Evolutionary conservation across 2,329 filamentous ascomycete species (phyloP), one percentile per base, ranked within the genome.

Genomic region (Tolypocladium inflatum): DNA sequence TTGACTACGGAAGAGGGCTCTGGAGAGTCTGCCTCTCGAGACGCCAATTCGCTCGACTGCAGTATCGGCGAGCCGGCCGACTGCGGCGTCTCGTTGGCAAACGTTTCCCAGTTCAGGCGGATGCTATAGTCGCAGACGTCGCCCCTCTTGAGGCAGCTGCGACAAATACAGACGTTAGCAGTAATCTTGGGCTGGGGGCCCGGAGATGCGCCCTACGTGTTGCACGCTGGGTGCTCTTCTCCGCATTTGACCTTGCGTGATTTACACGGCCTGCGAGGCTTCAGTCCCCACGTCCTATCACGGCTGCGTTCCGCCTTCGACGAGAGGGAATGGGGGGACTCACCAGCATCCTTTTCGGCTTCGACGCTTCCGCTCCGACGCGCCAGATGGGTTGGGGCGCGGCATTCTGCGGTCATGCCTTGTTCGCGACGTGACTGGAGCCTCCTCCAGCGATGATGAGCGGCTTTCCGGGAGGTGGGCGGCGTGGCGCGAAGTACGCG

Each of bases 71-170:
- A 43, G 38, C 39, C 54, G 39, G 39, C 39, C 23, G 30, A 37
- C 23, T 33, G 26, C 26, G 41, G 39, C 41, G 54, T 51, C 38
- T 21, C 8, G 43, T 23, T 54, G 41, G 19, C 43, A 52, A 48
- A 41, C 26, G 10, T 52, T 60, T 88, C 86, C 90, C 90, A 93
- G 66, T 92, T 92, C 63, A 93, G 75, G 38, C 88, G 82, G 64
- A 93, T 89, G 65, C 84, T 89, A 70, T 92, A 93, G 71, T 94
- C 89, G 74, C 90, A 94, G 53, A 76, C 75, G 67, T 91, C 88
- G 60, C 85, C 85, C 62, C 86, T 84, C 61, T 84, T 84, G 65
- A 85, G 79, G 71, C 90, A 93, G 67, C 77, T 79, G 57, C 51
- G 11, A 6, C 35, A 21, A n/a, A 35, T 35, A 17, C 26, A 39